These are phyloP conservation scores for Aureobasidium sp. DNA, from an alignment of 2,329 filamentous ascomycete genomes.

Conservation along the genomic window DNA sequence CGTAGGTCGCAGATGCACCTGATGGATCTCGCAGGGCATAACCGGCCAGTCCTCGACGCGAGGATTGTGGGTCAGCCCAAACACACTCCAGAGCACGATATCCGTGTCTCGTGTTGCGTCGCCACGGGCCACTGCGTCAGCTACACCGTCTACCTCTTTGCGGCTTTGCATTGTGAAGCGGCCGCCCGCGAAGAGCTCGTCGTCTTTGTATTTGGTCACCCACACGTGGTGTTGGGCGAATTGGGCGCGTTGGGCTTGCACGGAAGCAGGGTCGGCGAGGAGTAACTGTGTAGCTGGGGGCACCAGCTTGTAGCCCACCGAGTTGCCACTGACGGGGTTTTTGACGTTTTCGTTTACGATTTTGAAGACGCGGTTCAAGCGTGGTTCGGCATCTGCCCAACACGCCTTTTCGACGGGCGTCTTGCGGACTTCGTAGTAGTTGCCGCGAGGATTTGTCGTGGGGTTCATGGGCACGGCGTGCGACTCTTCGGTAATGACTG, in stretches of 20 bases:
- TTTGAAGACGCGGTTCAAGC: slow-evolving; percentile 51
- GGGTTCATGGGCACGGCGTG: slow-evolving; percentile 44
- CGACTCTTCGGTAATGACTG: slow-evolving; percentile 48
- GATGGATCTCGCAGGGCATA: slow-evolving; percentile 43
- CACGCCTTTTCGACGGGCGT: slow-evolving; percentile 21
- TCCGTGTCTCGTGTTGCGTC: slow-evolving; percentile 40
- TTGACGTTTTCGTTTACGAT: slow-evolving; percentile 43
- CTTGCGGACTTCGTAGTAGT: slow-evolving; percentile 50
- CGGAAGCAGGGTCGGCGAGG: slow-evolving; percentile 39
- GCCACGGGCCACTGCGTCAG: slow-evolving; percentile 37
- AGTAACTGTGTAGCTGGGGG: slow-evolving; percentile 45
- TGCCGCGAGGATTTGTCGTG: slow-evolving; percentile 54
- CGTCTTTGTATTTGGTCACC: slow-evolving; percentile 48
- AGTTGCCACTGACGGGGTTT: slow-evolving; percentile 40
- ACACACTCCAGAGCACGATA: slow-evolving; percentile 45
- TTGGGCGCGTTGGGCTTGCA: slow-evolving; percentile 40
- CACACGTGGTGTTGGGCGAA: slow-evolving; percentile 48
- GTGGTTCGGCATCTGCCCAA: slow-evolving; percentile 24
- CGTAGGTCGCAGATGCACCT: slow-evolving; percentile 42
- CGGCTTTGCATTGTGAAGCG: slow-evolving; percentile 39
- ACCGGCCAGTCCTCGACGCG: slow-evolving; percentile 47
- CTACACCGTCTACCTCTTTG: slow-evolving; percentile 38
- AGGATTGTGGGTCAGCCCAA: slow-evolving; percentile 47
- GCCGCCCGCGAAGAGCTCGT: slow-evolving; percentile 46
- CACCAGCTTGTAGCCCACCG: slow-evolving; percentile 43